Evolutionary conservation across 2,329 filamentous ascomycete genomes (phyloP).

Genomic region (Colletotrichum abscissum): DNA sequence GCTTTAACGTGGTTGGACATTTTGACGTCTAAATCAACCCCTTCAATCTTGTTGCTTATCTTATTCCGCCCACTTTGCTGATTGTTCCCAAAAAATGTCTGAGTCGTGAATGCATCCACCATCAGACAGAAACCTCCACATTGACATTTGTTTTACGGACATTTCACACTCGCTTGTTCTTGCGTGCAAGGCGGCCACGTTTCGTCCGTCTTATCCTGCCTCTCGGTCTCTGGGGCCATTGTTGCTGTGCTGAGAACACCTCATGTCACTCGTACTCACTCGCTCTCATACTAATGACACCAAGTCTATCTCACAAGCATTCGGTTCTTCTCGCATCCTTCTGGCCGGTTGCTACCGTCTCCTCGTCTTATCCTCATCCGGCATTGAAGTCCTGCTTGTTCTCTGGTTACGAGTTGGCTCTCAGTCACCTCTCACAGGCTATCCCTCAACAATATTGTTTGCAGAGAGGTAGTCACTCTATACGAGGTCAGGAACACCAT

Average conservation of each 20-base stretch:
- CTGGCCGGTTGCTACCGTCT: neutral
- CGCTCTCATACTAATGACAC: neutral
- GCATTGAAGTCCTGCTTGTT: neutral
- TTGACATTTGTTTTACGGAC: neutral
- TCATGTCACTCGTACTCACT: neutral
- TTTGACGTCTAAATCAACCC: conserved; percentile 1
- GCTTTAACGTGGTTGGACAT: neutral
- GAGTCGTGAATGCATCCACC: conserved; percentile 32
- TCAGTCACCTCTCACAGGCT: neutral
- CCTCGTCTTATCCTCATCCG: neutral
- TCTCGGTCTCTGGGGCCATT: neutral
- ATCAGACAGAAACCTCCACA: neutral
- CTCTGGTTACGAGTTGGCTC: neutral
- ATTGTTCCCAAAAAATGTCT: conserved; percentile 15
- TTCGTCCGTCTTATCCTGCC: neutral
- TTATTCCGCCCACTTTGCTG: conserved; percentile 12
- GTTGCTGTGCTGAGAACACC: neutral
- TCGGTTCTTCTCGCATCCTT: neutral
- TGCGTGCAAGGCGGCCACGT: conserved; percentile 22
- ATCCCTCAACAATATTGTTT: neutral
- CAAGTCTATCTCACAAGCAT: neutral
- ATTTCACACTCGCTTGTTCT: neutral
- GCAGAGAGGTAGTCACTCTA: neutral
- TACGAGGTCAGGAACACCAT: conserved; percentile 5
- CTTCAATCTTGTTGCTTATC: conserved; percentile 28